phyloP scores from a whole-genome alignment of 1,284 basidiomycete species.

The Sporisorium sorghi region DNA sequence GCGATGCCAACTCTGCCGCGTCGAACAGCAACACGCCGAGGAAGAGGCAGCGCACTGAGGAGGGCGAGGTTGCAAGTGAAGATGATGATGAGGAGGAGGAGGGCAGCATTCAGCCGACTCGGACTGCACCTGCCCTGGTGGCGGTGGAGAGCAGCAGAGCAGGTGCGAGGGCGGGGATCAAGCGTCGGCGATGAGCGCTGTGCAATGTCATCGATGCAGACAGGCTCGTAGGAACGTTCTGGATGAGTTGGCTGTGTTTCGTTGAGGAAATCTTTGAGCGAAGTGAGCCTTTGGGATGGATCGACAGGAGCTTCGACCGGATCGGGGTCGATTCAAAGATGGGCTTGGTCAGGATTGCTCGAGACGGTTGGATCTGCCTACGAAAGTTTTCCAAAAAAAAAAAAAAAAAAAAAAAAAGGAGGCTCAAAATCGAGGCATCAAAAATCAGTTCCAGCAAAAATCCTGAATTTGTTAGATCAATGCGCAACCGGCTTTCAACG shows the following conservation, averaged over 20 bases:
- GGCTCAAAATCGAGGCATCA: not conserved
- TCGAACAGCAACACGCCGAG: constrained; percentile 48
- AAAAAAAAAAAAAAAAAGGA: not conserved
- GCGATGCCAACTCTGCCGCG: constrained; percentile 14
- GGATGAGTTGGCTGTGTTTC: too few relatives aligned
- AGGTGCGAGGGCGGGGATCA: constrained; percentile 15
- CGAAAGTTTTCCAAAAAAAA: too few relatives aligned
- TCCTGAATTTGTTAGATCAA: not conserved
- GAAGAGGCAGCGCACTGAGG: constrained; percentile 43
- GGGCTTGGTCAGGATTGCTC: too few relatives aligned
- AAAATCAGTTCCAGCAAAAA: not conserved
- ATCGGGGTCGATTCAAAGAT: too few relatives aligned
- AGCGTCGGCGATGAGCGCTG: constrained; percentile 24
- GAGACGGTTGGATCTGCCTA: too few relatives aligned
- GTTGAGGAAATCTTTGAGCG: not conserved
- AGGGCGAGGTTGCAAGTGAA: constrained; percentile 33
- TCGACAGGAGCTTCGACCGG: too few relatives aligned
- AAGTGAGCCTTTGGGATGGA: too few relatives aligned
- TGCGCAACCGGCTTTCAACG: not conserved
- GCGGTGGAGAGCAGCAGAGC: not conserved
- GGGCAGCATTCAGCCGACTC: constrained; percentile 35
- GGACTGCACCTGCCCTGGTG: not conserved
- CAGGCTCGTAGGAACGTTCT: not conserved
- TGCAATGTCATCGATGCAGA: not conserved
- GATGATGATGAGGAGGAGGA: constrained; percentile 50